A percentile compares a stretch with the other conserved stretches of the same genome.
Conservation (phyloP, 108 stramenopile genomes). For the Epithemia pelagica region DNA sequence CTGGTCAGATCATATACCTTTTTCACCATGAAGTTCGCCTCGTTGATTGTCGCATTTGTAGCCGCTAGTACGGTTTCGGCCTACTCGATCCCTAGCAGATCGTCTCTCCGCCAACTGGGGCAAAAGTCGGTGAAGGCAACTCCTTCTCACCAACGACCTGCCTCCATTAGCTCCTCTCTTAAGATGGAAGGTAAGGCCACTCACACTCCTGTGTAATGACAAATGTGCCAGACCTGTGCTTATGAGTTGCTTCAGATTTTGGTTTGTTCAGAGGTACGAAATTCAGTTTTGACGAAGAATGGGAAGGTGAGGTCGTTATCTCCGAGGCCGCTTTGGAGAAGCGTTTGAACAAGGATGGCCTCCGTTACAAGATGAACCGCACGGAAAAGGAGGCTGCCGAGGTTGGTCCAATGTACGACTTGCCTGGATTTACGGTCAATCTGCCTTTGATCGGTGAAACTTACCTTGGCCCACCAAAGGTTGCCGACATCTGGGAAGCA, state of each 20-base stretch:
- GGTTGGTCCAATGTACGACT: slow-evolving; percentile 53
- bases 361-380: slow-evolving; percentile 84
- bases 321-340: slow-evolving; percentile 75
- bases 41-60: slow-evolving; percentile 31
- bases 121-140: slow-evolving; percentile 40
- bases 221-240: neutral
- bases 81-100: slow-evolving; percentile 49
- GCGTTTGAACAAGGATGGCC: slow-evolving; percentile 72
- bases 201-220: neutral
- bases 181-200: slow-evolving; percentile 76
- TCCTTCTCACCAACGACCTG: slow-evolving; percentile 19
- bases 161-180: slow-evolving; percentile 35
- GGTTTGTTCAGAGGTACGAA: slow-evolving; percentile 69
- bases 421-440: slow-evolving; percentile 70
- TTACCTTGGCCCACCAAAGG: slow-evolving; percentile 80
- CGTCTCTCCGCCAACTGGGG: slow-evolving; percentile 50
- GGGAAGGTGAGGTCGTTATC: slow-evolving; percentile 62
- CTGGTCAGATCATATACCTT: too few species aligned
- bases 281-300: slow-evolving; percentile 68
- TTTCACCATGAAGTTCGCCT: neutral
- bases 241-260: slow-evolving; percentile 43
- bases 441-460: slow-evolving; percentile 83
- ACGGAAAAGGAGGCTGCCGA: slow-evolving; percentile 67
- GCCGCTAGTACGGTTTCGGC: slow-evolving; percentile 48
- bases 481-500: slow-evolving; percentile 81